phyloP scores from a whole-genome alignment of 2,329 filamentous ascomycete species.

The Trichoderma sp. region DNA sequence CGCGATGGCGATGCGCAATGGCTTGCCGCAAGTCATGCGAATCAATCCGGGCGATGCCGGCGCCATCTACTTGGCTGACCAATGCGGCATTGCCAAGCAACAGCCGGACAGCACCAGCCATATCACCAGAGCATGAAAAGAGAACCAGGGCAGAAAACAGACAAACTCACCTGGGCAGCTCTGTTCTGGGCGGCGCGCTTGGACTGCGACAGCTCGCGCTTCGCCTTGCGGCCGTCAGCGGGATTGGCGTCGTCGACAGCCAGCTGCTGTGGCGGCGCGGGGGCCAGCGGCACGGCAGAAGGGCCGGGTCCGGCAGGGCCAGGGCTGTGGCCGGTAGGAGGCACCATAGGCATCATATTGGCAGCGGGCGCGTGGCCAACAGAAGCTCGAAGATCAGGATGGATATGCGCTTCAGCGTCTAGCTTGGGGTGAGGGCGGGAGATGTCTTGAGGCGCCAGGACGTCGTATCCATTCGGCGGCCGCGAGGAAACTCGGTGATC shows the following conservation, averaged over 20 bases:
- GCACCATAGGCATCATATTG: slow-evolving; percentile 40
- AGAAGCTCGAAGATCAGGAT: slow-evolving; percentile 45
- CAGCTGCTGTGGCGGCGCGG: slow-evolving; percentile 31
- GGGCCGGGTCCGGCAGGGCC: slow-evolving; percentile 28
- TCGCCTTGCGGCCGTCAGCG: slow-evolving; percentile 67
- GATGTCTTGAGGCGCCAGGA: slow-evolving; percentile 37
- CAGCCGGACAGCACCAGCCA: neutral
- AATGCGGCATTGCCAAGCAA: neutral
- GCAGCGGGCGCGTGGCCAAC: slow-evolving; percentile 29
- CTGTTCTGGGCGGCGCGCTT: slow-evolving; percentile 96
- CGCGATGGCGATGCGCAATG: neutral
- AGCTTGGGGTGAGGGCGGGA: slow-evolving; percentile 34
- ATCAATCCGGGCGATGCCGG: slow-evolving; percentile 12
- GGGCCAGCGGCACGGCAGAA: slow-evolving; percentile 30
- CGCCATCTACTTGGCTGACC: neutral
- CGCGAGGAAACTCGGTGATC: slow-evolving; percentile 32
- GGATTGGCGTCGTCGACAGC: slow-evolving; percentile 26
- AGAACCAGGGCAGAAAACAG: neutral
- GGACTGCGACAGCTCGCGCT: slow-evolving; percentile 88
- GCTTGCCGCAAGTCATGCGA: neutral
- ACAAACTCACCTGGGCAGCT: slow-evolving; percentile 78
- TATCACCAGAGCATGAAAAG: neutral
- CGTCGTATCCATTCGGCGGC: slow-evolving; percentile 47
- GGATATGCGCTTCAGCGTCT: slow-evolving; percentile 46
- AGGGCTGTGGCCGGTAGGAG: slow-evolving; percentile 32